Percentiles rank a stretch among this genome's conserved stretches.
These are phyloP conservation scores for Sophora flavescens DNA, from an alignment of 306 rosid species.

Conservation along the genomic window DNA sequence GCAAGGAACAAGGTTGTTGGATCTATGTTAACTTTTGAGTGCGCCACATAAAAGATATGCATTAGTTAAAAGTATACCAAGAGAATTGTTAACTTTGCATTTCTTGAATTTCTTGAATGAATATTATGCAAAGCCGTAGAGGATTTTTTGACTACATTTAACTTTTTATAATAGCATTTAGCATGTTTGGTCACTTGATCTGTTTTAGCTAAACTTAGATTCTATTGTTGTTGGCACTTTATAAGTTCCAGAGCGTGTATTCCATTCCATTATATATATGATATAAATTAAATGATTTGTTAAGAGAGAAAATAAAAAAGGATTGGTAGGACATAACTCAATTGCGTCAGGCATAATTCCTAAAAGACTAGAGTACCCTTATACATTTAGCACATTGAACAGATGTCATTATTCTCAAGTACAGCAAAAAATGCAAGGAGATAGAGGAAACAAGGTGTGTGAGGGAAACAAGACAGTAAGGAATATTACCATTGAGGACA, in stretches of 20 bases:
- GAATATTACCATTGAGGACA: too few relatives aligned
- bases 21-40: conserved; percentile 9
- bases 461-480: too few relatives aligned
- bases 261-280: conserved; percentile 9
- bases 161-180: conserved; percentile 11
- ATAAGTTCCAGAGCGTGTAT: neutral
- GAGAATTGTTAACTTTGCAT: conserved; percentile 9
- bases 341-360: neutral
- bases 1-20: conserved; percentile 4
- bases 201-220: conserved; percentile 7
- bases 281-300: conserved; percentile 7
- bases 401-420: neutral
- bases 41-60: neutral
- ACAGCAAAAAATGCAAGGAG: too few relatives aligned
- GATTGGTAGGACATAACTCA: neutral
- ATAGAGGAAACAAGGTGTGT: too few relatives aligned
- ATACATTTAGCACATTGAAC: neutral
- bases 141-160: conserved; percentile 13
- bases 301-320: too few relatives aligned
- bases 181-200: conserved; percentile 23
- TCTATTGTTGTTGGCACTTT: conserved; percentile 22
- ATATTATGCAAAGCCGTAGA: conserved; percentile 4
- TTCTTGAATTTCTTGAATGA: conserved; percentile 15
- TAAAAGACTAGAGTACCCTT: neutral
- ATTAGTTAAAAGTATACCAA: neutral